These are phyloP conservation scores for Euryodendron excelsum DNA, from an alignment of 148 eudicot species.

Conservation along the genomic window DNA sequence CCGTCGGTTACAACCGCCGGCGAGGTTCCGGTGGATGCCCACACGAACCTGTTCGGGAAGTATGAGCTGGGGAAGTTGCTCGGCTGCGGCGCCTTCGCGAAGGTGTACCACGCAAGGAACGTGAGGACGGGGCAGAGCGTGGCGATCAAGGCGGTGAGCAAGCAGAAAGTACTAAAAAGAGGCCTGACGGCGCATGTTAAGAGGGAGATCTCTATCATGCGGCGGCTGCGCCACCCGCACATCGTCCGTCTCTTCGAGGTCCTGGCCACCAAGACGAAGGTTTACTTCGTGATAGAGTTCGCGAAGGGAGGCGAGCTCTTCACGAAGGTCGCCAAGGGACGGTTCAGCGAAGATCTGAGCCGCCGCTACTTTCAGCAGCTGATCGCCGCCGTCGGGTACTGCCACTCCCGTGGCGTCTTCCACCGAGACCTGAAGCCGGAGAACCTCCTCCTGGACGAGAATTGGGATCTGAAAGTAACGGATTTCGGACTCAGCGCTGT, in stretches of 20 bases:
- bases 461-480: conserved; percentile 7
- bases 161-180: neutral
- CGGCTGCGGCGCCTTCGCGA: conserved; percentile 24
- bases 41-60: conserved; percentile 7
- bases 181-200: conserved; percentile 1
- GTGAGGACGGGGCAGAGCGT: conserved; percentile 14
- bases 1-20: neutral
- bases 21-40: neutral
- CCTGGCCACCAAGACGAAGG: conserved; percentile 10
- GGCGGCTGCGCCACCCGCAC: conserved; percentile 9
- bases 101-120: conserved; percentile 24
- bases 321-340: conserved; percentile 12
- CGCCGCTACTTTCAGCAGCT: conserved; percentile 15
- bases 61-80: conserved; percentile 23
- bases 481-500: conserved; percentile 19
- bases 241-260: conserved; percentile 14
- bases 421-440: conserved; percentile 13
- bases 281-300: conserved; percentile 15
- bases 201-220: conserved; percentile 15
- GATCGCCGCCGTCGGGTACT: conserved; percentile 14
- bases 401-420: conserved; percentile 13
- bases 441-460: conserved; percentile 13
- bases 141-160: conserved; percentile 11
- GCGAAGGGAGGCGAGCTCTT: conserved; percentile 17
- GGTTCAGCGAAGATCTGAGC: conserved; percentile 19